Percentiles rank a stretch among this genome's conserved stretches.
phyloP scores from a whole-genome alignment of 2,329 filamentous ascomycete species.

The Sphaerulina musiva region DNA sequence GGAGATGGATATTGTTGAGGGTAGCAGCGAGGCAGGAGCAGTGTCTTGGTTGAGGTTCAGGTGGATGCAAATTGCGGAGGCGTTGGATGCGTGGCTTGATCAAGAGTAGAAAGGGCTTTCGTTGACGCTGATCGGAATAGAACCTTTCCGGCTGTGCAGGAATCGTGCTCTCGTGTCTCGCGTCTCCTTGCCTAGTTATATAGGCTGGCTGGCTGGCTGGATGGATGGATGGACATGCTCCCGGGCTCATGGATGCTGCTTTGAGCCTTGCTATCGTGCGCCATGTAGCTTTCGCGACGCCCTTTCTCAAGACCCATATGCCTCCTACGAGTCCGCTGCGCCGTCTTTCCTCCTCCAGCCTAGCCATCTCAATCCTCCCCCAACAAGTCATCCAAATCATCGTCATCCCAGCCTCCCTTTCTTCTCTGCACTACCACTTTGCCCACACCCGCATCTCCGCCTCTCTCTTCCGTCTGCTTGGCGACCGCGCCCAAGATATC shows the following conservation, averaged over 20 bases:
- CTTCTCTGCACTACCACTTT: constrained; percentile 82
- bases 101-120: background rate
- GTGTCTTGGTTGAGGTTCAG: constrained; percentile 20
- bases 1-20: background rate
- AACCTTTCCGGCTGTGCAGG: background rate
- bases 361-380: background rate
- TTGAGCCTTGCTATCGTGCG: background rate
- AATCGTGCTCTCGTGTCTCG: background rate
- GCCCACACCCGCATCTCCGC: constrained; percentile 44
- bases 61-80: constrained; percentile 37
- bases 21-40: constrained; percentile 12
- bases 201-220: background rate
- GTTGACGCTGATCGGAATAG: background rate
- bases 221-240: background rate
- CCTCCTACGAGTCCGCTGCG: background rate
- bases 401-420: constrained; percentile 79
- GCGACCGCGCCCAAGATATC: constrained; percentile 79
- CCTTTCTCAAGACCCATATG: background rate
- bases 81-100: constrained; percentile 10
- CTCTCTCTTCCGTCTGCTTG: constrained; percentile 58
- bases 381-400: constrained; percentile 65
- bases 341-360: background rate
- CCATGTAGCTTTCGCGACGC: background rate
- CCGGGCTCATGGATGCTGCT: background rate
- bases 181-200: background rate